Percentiles rank a stretch among this genome's conserved stretches.
phyloP scores from a whole-genome alignment of 2,329 filamentous ascomycete genomes.

The Fusarium sp. region DNA sequence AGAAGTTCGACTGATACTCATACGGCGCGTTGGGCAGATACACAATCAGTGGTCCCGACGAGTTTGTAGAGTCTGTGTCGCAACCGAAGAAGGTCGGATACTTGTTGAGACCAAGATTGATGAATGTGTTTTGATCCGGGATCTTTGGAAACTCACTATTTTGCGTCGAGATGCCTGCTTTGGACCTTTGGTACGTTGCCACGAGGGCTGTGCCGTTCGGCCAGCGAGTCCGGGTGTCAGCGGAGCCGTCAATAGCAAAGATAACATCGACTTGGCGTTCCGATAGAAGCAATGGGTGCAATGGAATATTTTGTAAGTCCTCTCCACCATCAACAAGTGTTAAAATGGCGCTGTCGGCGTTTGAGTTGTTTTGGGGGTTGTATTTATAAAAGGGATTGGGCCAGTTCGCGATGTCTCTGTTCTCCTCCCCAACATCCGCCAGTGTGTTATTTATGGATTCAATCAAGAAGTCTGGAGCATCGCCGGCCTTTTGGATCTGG shows the following conservation, averaged over 20 bases:
- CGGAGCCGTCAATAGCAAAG: constrained; percentile 84
- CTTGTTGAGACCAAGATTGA: constrained; percentile 82
- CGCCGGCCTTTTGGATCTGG: constrained; percentile 59
- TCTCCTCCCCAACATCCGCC: constrained; percentile 66
- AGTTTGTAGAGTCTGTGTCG: constrained; percentile 62
- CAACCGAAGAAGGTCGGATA: constrained; percentile 88
- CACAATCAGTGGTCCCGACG: constrained; percentile 75
- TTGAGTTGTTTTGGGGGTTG: constrained; percentile 71
- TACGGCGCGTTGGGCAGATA: constrained; percentile 90
- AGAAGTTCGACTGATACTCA: constrained; percentile 78
- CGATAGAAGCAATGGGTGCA: constrained; percentile 84
- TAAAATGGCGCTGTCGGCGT: constrained; percentile 67
- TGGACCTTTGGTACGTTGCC: constrained; percentile 79
- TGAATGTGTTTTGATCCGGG: constrained; percentile 82
- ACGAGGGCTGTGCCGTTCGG: constrained; percentile 84
- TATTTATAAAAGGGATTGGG: constrained; percentile 84
- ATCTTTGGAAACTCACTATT: constrained; percentile 80
- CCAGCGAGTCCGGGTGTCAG: constrained; percentile 78
- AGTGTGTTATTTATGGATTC: constrained; percentile 69
- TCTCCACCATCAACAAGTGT: constrained; percentile 85
- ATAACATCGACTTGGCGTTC: constrained; percentile 82
- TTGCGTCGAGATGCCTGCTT: constrained; percentile 69
- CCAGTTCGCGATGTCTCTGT: constrained; percentile 82
- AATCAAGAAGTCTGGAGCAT: constrained; percentile 65
- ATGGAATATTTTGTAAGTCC: constrained; percentile 83